A percentile compares a stretch with the other conserved stretches of the same genome.
These are phyloP conservation scores for Entomophthora muscae DNA, from an alignment of 371 early-diverging fungal genomes.

Conservation along the genomic window DNA sequence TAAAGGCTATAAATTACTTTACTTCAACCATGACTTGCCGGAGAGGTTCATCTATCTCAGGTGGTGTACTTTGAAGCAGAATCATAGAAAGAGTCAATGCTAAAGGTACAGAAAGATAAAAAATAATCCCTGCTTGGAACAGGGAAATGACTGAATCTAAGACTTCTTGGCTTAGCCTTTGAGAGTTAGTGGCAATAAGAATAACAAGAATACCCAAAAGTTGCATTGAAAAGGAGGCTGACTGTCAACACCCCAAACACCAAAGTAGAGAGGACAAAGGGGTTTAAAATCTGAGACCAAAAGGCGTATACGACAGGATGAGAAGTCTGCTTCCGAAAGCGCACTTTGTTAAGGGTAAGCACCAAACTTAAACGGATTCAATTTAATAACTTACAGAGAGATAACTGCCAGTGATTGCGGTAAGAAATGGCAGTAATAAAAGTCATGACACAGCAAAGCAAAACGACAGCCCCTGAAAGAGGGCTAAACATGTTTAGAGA, in stretches of 20 bases:
- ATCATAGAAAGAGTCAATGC: neutral
- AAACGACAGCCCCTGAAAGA: neutral
- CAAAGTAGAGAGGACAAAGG: neutral
- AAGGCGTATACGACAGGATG: neutral
- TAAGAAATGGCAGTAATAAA: neutral
- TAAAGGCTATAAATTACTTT: neutral
- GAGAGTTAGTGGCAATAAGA: neutral
- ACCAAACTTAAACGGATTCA: too few relatives aligned
- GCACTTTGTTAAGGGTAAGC: too few relatives aligned
- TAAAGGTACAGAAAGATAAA: neutral
- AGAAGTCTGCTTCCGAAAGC: neutral
- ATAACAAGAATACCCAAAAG: neutral
- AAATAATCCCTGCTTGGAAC: neutral
- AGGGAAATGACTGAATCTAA: conserved; percentile 1
- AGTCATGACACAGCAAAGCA: neutral
- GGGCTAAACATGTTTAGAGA: neutral
- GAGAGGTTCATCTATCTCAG: neutral
- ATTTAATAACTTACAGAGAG: neutral
- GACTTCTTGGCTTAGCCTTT: neutral
- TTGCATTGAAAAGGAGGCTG: neutral
- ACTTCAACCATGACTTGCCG: neutral
- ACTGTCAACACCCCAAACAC: neutral
- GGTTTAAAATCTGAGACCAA: neutral
- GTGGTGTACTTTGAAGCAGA: neutral
- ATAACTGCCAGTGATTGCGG: neutral